phyloP scores from a whole-genome alignment of 2,329 filamentous ascomycete genomes.

The Phyllosticta citriasiana region DNA sequence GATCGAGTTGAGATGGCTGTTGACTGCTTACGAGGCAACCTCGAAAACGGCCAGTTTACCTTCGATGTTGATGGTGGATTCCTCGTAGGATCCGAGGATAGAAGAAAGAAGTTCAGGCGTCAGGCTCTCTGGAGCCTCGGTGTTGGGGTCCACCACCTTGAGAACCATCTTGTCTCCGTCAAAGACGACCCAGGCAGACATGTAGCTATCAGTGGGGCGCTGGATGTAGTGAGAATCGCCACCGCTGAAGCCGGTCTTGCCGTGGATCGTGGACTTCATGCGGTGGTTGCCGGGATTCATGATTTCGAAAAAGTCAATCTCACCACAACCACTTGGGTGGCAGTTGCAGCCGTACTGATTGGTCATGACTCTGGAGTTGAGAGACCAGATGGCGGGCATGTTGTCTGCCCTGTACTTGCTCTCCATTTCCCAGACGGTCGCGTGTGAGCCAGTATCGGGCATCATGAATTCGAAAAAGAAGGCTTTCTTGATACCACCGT shows the following conservation, averaged over 20 bases:
- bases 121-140: constrained; percentile 17
- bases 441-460: constrained; percentile 49
- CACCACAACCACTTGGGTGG: constrained; percentile 61
- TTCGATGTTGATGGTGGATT: constrained; percentile 27
- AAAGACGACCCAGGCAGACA: constrained; percentile 48
- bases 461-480: constrained; percentile 68
- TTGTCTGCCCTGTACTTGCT: constrained; percentile 25
- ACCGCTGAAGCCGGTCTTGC: constrained; percentile 47
- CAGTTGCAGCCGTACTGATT: constrained; percentile 68
- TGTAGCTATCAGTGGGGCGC: constrained; percentile 48
- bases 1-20: background rate
- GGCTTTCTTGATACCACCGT: constrained; percentile 57
- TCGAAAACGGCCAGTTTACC: constrained; percentile 14
- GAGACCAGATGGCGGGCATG: constrained; percentile 60
- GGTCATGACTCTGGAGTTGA: constrained; percentile 63
- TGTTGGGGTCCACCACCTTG: constrained; percentile 43
- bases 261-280: constrained; percentile 58
- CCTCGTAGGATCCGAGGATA: constrained; percentile 31
- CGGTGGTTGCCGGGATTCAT: constrained; percentile 54
- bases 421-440: constrained; percentile 25
- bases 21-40: background rate
- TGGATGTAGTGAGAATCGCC: constrained; percentile 64
- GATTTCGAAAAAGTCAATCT: constrained; percentile 67
- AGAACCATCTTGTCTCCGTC: constrained; percentile 20
- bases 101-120: constrained; percentile 1